Evolutionary conservation across 345 rosid genomes (phyloP), one percentile per base, ranked within the genome.

Genomic region (Chamaenerion angustifolium): DNA sequence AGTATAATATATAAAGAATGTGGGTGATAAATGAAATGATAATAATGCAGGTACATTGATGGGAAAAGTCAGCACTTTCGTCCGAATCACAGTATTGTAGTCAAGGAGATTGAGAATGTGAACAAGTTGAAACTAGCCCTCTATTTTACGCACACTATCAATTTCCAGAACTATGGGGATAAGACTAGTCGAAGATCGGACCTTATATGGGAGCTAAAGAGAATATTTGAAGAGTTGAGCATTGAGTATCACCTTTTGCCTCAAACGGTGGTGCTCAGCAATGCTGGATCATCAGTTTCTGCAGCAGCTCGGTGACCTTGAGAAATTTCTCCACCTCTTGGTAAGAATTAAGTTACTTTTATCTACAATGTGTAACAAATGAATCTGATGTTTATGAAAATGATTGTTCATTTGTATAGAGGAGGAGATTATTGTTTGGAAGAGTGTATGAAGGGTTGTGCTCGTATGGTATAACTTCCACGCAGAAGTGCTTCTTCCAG

Each of bases 111-210:
- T 12, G 85, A 78, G 71, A 43, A 80, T 58, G 75, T 85, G 71
- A 73, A 85, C 70, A 85, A 74, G 71, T 70, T 85, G 66, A 77
- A 76, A 68, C 72, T 85, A 73, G 85, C 62, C 49, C 66, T 82
- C 6, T 80, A 64, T 45, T 55, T 67, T 3, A 72, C 62, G 48
- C 92, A 82, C 75, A 85, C 92, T 35, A 69, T 77, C 40, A 85
- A 82, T 61, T 82, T 77, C 62, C 92, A 82, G 52, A 76, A 76
- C 42, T 65, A 64, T 4, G 75, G 70, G 17, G 88, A 80, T 35
- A 76, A 66, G 65, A 75, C 35, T 52, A 64, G 62, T 41, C 45
- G 88, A 54, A 78, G 83, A 66, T 79, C 92, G 0, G 83, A 82
- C 40, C 73, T 74, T 2, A 57, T 71, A 55, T 48, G 82, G 54